Base-by-base conservation (phyloP, 305 asterid species). In the Rubia peregrina region DNA sequence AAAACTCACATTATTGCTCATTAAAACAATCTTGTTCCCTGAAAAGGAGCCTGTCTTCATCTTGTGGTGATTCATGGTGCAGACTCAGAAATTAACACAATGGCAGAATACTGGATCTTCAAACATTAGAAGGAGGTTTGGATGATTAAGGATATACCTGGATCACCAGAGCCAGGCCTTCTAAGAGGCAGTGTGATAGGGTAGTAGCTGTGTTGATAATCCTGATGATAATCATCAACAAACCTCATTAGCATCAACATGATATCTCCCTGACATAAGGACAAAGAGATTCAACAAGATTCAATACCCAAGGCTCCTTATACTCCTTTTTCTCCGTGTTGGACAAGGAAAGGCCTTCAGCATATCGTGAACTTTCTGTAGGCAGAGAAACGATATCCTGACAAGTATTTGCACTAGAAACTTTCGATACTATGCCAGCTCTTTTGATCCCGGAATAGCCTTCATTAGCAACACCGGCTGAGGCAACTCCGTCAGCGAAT, bases 241-340 rank as follows among this genome's bases (percentile, higher is more conserved):
- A 77, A 71, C 69, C 75, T 53, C 70, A 74, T 6, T 5, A 63
- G 56, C 36, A 53, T 48, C 46, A 44, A 41, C 17, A 33, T 24
- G 16, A 24, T 11, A 33, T 19, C 17, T 57, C 40, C 9, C 1
- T 12, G 43, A 44, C 30, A 48, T 48, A 55, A 48, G 68, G 11
- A 12, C 22, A 73, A 73, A 57, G 48, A 73, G 63, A 68, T 48
- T 36, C 21, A 57, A 64, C 65, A 63, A 78, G 33, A 72, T 42
- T 72, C 70, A 69, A 74, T 85, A 91, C 96, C 97, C 96, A 89
- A 71, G 95, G 96, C 72, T 87, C 97, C 79, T 60, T 76, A 62
- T 87, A 87, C 44, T 71, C 84, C 71, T 53, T 81, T 71, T 84
- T 83, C 83, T 86, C 84, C 78, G 75, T 80, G 69, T 69, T 61